These are phyloP conservation scores for Moesziomyces sp. DNA, from an alignment of 1,284 basidiomycete genomes.

Conservation along the genomic window DNA sequence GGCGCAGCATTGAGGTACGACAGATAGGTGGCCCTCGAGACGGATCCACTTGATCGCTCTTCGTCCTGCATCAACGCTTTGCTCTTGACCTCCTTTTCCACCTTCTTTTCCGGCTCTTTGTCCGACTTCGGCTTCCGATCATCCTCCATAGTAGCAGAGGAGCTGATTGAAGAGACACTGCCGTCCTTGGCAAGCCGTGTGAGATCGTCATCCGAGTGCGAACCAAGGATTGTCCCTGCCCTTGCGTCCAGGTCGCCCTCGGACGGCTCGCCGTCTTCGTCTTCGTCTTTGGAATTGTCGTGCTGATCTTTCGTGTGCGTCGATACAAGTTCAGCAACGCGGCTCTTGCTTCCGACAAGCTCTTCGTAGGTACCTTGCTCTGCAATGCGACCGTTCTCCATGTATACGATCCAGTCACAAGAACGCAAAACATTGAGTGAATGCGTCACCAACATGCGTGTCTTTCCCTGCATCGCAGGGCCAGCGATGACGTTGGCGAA, in stretches of 20 bases:
- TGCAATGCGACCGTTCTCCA: slow-evolving; percentile 34
- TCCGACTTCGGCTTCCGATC: slow-evolving; percentile 4
- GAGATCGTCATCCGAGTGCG: slow-evolving; percentile 68
- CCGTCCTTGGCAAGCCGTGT: slow-evolving; percentile 1
- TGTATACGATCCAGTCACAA: slow-evolving; percentile 27
- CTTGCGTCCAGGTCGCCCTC: slow-evolving; percentile 44
- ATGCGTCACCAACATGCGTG: slow-evolving; percentile 43
- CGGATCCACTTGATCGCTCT: slow-evolving; percentile 24
- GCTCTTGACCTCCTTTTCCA: slow-evolving; percentile 1
- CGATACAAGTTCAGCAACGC: slow-evolving; percentile 69
- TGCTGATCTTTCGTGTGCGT: slow-evolving; percentile 27
- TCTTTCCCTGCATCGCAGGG: slow-evolving; percentile 20
- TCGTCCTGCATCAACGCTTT: slow-evolving; percentile 37
- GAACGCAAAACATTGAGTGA: slow-evolving; percentile 23
- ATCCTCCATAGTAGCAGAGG: neutral
- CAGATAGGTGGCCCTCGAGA: slow-evolving; percentile 31
- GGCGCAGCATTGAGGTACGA: slow-evolving; percentile 32
- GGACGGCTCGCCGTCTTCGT: slow-evolving; percentile 53
- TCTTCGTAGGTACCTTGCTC: slow-evolving; percentile 77
- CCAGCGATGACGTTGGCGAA: slow-evolving; percentile 28
- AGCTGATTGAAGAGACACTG: neutral
- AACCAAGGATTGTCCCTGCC: neutral
- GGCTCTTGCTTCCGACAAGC: slow-evolving; percentile 77
- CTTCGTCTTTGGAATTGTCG: slow-evolving; percentile 58
- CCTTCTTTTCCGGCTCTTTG: neutral